Conservation (phyloP, 2,329 filamentous ascomycete genomes). For the Trichoderma lentiforme region DNA sequence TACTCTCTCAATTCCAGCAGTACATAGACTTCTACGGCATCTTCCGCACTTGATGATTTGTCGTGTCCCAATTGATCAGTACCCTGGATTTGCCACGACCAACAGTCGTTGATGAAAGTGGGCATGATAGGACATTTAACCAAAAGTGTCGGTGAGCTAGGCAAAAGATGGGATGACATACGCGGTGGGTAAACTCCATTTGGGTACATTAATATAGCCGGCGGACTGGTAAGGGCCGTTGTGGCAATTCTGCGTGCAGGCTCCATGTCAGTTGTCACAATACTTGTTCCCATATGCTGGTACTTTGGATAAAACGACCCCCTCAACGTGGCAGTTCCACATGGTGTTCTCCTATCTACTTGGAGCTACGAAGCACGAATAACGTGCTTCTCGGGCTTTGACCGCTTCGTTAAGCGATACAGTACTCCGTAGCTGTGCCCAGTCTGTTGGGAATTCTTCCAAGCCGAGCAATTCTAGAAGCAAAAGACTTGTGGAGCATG, state of each 20-base stretch:
- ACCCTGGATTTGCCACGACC: not conserved
- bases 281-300: not conserved
- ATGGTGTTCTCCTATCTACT: not conserved
- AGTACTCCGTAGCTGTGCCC: not conserved
- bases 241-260: not conserved
- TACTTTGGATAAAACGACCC: not conserved
- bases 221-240: not conserved
- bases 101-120: not conserved
- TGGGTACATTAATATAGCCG: not conserved
- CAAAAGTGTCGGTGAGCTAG: slow-evolving; percentile 11
- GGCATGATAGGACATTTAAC: not conserved
- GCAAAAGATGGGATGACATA: not conserved
- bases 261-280: not conserved
- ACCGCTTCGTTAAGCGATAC: not conserved
- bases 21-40: not conserved
- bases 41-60: not conserved
- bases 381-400: not conserved
- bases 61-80: not conserved
- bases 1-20: not conserved
- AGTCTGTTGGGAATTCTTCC: not conserved
- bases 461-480: not conserved
- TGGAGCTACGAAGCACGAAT: not conserved
- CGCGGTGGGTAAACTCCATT: not conserved
- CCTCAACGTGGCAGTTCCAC: not conserved
- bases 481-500: not conserved